Base-by-base conservation (phyloP, 352 stramenopile species). In the Pythium aquatile region DNA sequence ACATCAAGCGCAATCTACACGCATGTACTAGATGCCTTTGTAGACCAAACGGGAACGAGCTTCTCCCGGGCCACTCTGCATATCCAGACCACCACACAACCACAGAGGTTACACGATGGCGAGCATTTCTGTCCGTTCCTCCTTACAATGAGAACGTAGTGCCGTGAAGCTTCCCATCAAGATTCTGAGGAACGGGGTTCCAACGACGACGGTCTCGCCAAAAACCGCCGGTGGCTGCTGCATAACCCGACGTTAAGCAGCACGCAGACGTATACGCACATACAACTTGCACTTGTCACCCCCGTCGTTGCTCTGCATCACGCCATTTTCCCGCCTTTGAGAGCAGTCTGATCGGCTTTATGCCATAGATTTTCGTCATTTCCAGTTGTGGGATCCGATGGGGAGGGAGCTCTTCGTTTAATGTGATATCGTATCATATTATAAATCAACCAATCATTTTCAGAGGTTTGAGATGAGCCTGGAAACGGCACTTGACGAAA, bases 101-200 rank as follows among this genome's bases (percentile, higher is more conserved):
- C 40, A 26, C 10, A 47, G 4, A 9, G 40, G 40, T 17, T 13
- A 14, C 30, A 32, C 14, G 11, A 20, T 24, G 29, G 29, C 40
- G 40, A 47, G 40, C 40, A 46, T 61, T 61, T 20, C 53, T 90
- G 51, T 90, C 28, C 55, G 80, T 86, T 75, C 79, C 61, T 66
- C 83, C 74, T 91, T 91, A 91, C 83, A 91, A 91, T 84, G 83
- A 79, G 70, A 69, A 90, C 70, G 79, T 81, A 85, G 80, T 88
- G 83, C 74, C 79, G 84, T 74, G 65, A 85, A 77, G 63, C 78
- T 83, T 68, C 76, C 58, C 81, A 90, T 91, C 81, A 91, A 90
- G 83, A 91, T 91, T 87, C 76, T 69, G 83, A 76, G 65, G 76
- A 83, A 90, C 83, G 42, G 26, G 4, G 55, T 40, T 20, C 29